phyloP scores from a whole-genome alignment of 1,139 yeast genomes.

The Suhomyces maxii region DNA sequence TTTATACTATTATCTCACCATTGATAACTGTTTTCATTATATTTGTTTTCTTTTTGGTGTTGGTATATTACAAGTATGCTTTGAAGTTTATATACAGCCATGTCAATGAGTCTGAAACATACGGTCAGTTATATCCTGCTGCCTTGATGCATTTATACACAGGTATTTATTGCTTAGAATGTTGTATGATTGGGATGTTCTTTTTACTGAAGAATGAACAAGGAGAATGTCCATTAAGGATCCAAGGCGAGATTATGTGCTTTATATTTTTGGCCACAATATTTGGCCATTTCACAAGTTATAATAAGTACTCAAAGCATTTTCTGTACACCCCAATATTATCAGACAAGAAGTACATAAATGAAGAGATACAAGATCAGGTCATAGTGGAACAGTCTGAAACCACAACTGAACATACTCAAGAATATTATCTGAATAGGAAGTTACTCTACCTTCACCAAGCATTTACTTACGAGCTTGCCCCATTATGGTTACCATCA shows the following conservation, averaged over 20 bases:
- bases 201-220: slow-evolving; percentile 53
- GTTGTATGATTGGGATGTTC: slow-evolving; percentile 74
- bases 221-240: slow-evolving; percentile 33
- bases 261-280: slow-evolving; percentile 38
- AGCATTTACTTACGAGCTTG: slow-evolving; percentile 16
- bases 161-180: slow-evolving; percentile 78
- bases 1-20: slow-evolving; percentile 79
- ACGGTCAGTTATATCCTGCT: slow-evolving; percentile 68
- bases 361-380: background rate
- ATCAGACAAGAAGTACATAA: slow-evolving; percentile 7
- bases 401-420: background rate
- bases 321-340: slow-evolving; percentile 34
- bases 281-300: slow-evolving; percentile 34
- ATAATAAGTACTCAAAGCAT: slow-evolving; percentile 28
- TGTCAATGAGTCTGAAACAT: slow-evolving; percentile 58
- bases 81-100: slow-evolving; percentile 54
- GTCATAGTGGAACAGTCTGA: background rate
- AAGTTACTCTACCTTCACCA: slow-evolving; percentile 17
- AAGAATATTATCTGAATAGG: slow-evolving; percentile 12
- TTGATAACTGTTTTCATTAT: slow-evolving; percentile 64
- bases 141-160: slow-evolving; percentile 75
- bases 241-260: slow-evolving; percentile 50
- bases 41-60: slow-evolving; percentile 55
- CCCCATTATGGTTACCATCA: slow-evolving; percentile 18
- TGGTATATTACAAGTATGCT: slow-evolving; percentile 68